Base-by-base conservation (phyloP, 1,284 basidiomycete species). In the Sanghuangporus weigelae region DNA sequence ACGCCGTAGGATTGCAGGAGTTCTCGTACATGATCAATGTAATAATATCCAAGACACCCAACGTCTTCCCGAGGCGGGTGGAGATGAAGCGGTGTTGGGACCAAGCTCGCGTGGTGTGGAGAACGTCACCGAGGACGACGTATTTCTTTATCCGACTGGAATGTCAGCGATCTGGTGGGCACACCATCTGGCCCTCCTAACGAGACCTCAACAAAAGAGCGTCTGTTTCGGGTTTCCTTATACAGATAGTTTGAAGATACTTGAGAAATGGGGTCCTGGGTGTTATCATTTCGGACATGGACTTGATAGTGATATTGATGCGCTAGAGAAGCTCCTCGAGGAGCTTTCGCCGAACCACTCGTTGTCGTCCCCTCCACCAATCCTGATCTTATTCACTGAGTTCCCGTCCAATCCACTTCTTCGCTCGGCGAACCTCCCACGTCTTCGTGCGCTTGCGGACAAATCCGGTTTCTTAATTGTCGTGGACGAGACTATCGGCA, bases 221-320 rank as follows among this genome's bases (percentile, higher is more conserved):
- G 83, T 95, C 42, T 96, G 93, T 72, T 97, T 96, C 69, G 95
- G 95, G 19, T 99, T 99, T 75, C 92, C 96, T 0, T 99, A 98
- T 75, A 94, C 89, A 8, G 97, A 99, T 74, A 98, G 96, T n/a
- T 83, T 98, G 66, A 99, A 99, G 76, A 86, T 97, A 50, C 80
- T 99, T 3, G 81, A 96, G 69, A 98, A 99, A 76, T 99, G 96
- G 94, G 97, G 97, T 0, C 92, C 93, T 0, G 97, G 97, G 0
- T 95, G 90, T 69, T 83, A 94, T 74, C 97, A 98, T 78, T 84
- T 93, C 64, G 96, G 96, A 2, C 80, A 86, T 66, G 96, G 96
- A 0, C 76, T 89, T 5, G 86, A 92, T 64, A 73, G 79, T 3
- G 93, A 97, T 65, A 82, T 98, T 16, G 86, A 89, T 67, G 79